Conservation (phyloP, 768 basidiomycete genomes). For the Lenzites betulinus region DNA sequence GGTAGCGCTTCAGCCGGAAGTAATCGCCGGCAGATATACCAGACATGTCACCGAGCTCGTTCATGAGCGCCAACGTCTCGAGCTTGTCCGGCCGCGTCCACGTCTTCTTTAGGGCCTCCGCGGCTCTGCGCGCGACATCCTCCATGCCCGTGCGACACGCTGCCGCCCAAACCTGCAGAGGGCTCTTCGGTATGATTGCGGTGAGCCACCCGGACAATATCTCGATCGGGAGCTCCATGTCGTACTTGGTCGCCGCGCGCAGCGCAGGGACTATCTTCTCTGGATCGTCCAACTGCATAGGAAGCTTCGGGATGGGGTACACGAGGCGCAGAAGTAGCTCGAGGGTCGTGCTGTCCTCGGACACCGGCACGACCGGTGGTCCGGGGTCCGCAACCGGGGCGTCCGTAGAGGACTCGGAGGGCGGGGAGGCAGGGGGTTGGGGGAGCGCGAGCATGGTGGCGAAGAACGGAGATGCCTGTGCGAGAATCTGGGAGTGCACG, state of each 20-base stretch:
- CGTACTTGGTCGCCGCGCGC: conserved; percentile 33
- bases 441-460: conserved; percentile 29
- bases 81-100: not conserved
- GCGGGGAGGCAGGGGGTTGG: not conserved
- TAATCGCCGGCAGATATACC: conserved; percentile 14
- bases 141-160: conserved; percentile 13
- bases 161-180: conserved; percentile 14
- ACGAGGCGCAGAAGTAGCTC: conserved; percentile 28
- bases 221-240: conserved; percentile 24
- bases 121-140: conserved; percentile 8
- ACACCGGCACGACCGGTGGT: conserved; percentile 11
- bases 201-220: conserved; percentile 14
- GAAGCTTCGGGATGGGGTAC: conserved; percentile 26
- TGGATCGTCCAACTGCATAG: not conserved
- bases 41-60: conserved; percentile 3
- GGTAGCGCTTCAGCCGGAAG: conserved; percentile 3
- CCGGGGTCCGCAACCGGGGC: not conserved
- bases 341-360: conserved; percentile 26
- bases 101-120: not conserved
- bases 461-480: conserved; percentile 34
- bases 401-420: not conserved
- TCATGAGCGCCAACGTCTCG: not conserved
- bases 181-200: not conserved
- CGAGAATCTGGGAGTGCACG: conserved; percentile 32
- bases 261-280: conserved; percentile 20